phyloP scores from a whole-genome alignment of 768 basidiomycete genomes.

The Gautieria morchelliformis region DNA sequence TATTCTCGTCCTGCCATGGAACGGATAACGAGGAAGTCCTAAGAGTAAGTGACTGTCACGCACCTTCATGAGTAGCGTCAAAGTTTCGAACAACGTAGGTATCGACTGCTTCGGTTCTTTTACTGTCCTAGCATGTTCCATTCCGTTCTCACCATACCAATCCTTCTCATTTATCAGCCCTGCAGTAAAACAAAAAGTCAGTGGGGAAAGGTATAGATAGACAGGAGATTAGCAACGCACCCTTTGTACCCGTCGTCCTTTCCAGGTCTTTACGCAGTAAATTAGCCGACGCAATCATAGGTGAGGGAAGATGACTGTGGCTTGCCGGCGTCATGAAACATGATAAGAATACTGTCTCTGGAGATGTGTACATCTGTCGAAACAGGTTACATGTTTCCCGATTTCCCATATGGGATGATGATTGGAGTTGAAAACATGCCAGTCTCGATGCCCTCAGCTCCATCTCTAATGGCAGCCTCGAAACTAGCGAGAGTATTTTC shows the following conservation, averaged over 20 bases:
- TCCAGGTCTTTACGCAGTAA: slow-evolving; percentile 44
- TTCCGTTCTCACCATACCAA: slow-evolving; percentile 63
- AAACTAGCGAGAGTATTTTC: slow-evolving; percentile 97
- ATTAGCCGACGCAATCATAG: neutral
- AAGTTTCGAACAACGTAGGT: slow-evolving; percentile 81
- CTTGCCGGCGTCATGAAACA: slow-evolving; percentile 92
- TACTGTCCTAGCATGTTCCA: slow-evolving; percentile 70
- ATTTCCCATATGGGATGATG: neutral
- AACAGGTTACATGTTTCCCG: slow-evolving; percentile 31
- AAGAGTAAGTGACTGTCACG: slow-evolving; percentile 14
- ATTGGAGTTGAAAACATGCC: slow-evolving; percentile 51
- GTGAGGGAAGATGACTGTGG: slow-evolving; percentile 2
- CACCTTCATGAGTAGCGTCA: slow-evolving; percentile 72
- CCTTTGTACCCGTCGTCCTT: slow-evolving; percentile 75
- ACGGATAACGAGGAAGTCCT: neutral
- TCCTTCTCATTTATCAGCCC: slow-evolving; percentile 55
- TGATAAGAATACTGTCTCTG: slow-evolving; percentile 73
- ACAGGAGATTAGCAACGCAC: slow-evolving; percentile 22
- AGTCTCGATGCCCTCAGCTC: slow-evolving; percentile 94
- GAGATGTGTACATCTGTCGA: slow-evolving; percentile 91
- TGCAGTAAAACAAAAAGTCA: slow-evolving; percentile 17
- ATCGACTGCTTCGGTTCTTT: slow-evolving; percentile 80
- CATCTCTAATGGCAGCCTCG: slow-evolving; percentile 89
- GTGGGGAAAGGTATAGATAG: neutral
- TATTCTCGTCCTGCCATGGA: slow-evolving; percentile 53